Evolutionary conservation across 345 rosid genomes (phyloP), one percentile per base, ranked within the genome.

Genomic region (Eucalyptus erythrocorys): DNA sequence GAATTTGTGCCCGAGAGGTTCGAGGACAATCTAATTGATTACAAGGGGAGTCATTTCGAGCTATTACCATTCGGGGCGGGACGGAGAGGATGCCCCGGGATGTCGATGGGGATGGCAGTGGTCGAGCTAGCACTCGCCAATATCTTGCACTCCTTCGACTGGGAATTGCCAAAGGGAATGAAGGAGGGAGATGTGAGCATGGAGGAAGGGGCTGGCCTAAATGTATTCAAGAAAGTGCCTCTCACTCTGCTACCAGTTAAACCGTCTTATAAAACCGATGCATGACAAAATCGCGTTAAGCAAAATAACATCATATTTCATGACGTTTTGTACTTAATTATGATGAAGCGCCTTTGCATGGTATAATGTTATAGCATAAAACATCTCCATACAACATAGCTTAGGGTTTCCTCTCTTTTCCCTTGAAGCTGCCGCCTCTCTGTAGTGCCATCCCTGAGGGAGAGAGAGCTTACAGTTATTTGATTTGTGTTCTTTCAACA

Each of bases 1-100:
- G 91, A 93, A 86, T 94, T 93, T 90, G 48, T 26, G 6, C 96
- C 95, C 2, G 94, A 93, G 79, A 93, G 95, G 68, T 94, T 93
- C 59, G 24, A 8, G 6, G 94, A 90, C 64, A 90, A 40, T 40
- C 32, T 87, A 8, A 57, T 90, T 61, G 95, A 94, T 80, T 91
- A 80, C 10, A 94, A 90, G 81, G 94, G 95, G 61, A 89, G 91
- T 13, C 13, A 89, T 32, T 93, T 93, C 30, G 93, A 92, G 90
- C 88, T 91, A 24, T 87, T 94, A 50, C 91, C 96, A 9, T 92
- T 93, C 53, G 93, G 94, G 42, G 89, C 87, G 9, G 94, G 94
- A 2, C 71, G 93, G 51, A 92, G 93, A 86, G 90, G 32, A 5
- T 93, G 95, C 57, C 94, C 94, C 3, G 94, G 88, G 9, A 86